phyloP scores from a whole-genome alignment of 164 flowering plant genomes.

The Magnolia officinalis region DNA sequence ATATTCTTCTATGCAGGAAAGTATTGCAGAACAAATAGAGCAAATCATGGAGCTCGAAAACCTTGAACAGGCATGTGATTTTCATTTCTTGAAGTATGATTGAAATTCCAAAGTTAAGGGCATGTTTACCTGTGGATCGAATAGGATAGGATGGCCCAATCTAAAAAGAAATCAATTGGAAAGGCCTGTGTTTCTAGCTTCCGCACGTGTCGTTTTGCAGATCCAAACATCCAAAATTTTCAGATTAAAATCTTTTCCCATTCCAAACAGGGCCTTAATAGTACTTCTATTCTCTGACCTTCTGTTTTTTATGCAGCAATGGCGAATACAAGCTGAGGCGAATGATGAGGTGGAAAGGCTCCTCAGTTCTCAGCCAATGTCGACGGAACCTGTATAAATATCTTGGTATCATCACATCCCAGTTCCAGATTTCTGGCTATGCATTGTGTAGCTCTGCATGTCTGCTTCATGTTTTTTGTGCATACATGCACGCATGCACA shows the following conservation, averaged over 20 bases:
- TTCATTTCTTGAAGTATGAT: not conserved
- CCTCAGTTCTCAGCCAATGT: slow-evolving; percentile 55
- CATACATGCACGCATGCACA: too few species aligned
- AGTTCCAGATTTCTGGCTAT: not conserved
- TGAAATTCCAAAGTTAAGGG: not conserved
- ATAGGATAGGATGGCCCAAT: too few species aligned
- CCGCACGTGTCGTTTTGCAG: too few species aligned
- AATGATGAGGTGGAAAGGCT: slow-evolving; percentile 94
- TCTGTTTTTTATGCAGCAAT: slow-evolving; percentile 44
- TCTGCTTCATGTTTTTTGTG: not conserved
- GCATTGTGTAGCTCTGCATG: not conserved
- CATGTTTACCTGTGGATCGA: too few species aligned
- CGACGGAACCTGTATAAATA: slow-evolving; percentile 42
- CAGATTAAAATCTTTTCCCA: not conserved
- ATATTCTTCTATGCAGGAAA: slow-evolving; percentile 50
- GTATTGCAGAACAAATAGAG: slow-evolving; percentile 71
- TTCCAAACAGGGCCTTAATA: not conserved
- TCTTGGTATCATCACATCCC: not conserved
- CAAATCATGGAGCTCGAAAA: slow-evolving; percentile 90
- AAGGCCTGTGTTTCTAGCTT: too few species aligned
- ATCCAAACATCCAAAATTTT: not conserved
- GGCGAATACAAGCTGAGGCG: slow-evolving; percentile 90
- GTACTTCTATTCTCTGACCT: not conserved
- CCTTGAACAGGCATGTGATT: slow-evolving; percentile 73
- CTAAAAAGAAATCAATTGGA: too few species aligned